Evolutionary conservation across 2,329 filamentous ascomycete species (phyloP).

Genomic region (Hymenoscyphus albidus): DNA sequence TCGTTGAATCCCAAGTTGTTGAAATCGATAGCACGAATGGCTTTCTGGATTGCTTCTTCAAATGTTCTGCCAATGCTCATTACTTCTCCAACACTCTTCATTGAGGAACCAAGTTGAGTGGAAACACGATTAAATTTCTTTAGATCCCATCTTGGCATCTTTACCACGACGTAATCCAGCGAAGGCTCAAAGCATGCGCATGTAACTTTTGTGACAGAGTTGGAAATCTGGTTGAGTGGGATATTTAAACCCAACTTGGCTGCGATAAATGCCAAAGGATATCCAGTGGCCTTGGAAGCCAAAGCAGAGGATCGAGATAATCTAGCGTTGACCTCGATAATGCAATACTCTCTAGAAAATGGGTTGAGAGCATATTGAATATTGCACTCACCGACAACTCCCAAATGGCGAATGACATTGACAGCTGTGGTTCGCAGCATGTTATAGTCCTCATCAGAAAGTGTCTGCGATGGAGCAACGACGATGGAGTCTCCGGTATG

Average conservation of each 20-base stretch:
- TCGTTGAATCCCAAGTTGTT: slow-evolving; percentile 94
- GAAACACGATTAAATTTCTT: slow-evolving; percentile 99
- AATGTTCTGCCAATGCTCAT: slow-evolving; percentile 98
- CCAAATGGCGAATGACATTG: slow-evolving; percentile 94
- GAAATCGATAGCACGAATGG: slow-evolving; percentile 91
- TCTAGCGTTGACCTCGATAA: slow-evolving; percentile 98
- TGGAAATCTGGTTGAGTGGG: slow-evolving; percentile 92
- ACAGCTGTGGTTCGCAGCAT: slow-evolving; percentile 97
- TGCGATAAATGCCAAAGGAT: slow-evolving; percentile 92
- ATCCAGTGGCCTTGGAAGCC: slow-evolving; percentile 95
- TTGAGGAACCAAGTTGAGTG: slow-evolving; percentile 91
- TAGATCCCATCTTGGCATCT: slow-evolving; percentile 97
- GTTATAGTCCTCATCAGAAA: slow-evolving; percentile 98
- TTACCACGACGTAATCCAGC: slow-evolving; percentile 95
- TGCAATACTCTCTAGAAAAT: slow-evolving; percentile 93
- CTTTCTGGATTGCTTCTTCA: slow-evolving; percentile 97
- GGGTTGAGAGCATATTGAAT: slow-evolving; percentile 98
- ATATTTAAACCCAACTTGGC: slow-evolving; percentile 95
- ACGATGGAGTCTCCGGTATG: slow-evolving; percentile 98
- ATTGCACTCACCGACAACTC: slow-evolving; percentile 97
- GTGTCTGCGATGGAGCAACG: slow-evolving; percentile 91
- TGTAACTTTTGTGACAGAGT: slow-evolving; percentile 91
- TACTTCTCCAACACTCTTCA: slow-evolving; percentile 99
- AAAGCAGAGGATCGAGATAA: slow-evolving; percentile 92
- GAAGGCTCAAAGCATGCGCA: slow-evolving; percentile 98